Conservation (phyloP, 192 early-diverging fungal genomes). For the Chytriomyces sp. region DNA sequence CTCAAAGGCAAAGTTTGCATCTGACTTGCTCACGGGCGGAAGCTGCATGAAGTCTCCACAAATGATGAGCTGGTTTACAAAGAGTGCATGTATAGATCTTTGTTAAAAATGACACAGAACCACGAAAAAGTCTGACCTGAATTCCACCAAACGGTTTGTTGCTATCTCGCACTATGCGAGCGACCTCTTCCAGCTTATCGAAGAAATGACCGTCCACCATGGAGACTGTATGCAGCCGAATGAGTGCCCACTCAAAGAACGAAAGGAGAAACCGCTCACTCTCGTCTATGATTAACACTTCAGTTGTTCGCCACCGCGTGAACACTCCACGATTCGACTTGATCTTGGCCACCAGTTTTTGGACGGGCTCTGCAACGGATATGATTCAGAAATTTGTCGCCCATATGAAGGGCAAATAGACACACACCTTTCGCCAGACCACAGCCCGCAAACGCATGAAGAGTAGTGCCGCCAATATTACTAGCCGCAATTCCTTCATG, state of each 20-base stretch:
- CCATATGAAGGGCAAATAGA: neutral
- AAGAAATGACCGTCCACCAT: slow-evolving; percentile 56
- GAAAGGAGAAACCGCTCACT: slow-evolving; percentile 26
- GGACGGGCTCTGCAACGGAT: neutral
- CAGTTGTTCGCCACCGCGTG: slow-evolving; percentile 36
- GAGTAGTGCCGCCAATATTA: slow-evolving; percentile 60
- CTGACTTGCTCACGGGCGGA: slow-evolving; percentile 38
- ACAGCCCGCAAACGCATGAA: slow-evolving; percentile 60
- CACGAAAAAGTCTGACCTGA: slow-evolving; percentile 27
- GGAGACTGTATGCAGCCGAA: slow-evolving; percentile 34
- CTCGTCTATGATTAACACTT: slow-evolving; percentile 55
- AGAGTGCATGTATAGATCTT: too few relatives aligned
- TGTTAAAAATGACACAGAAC: slow-evolving; percentile 1
- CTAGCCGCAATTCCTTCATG: slow-evolving; percentile 61
- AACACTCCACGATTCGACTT: slow-evolving; percentile 11
- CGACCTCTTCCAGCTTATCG: slow-evolving; percentile 48
- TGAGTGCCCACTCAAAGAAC: neutral
- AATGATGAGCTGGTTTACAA: slow-evolving; percentile 37
- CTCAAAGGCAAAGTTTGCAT: slow-evolving; percentile 40
- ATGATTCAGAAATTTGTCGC: too few relatives aligned
- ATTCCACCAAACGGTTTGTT: slow-evolving; percentile 54
- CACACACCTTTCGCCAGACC: slow-evolving; percentile 38
- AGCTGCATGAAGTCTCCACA: slow-evolving; percentile 60
- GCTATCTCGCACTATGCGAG: slow-evolving; percentile 25
- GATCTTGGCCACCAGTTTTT: slow-evolving; percentile 1